Conservation (phyloP, 31 red algal species). For the Odonthalia washingtoniensis region DNA sequence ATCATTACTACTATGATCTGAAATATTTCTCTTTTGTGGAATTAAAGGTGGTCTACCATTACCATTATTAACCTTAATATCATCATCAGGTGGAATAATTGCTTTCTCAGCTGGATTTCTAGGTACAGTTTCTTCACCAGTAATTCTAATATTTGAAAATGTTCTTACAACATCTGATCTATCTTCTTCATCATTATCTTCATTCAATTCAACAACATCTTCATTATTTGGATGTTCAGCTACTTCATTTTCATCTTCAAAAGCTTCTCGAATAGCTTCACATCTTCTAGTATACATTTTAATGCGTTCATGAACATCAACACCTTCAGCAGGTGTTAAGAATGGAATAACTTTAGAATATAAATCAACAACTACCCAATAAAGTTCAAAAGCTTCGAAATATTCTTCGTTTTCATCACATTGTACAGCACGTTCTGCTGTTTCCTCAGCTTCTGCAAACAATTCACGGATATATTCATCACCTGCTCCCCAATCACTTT, state of each 20-base stretch:
- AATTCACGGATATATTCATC: constrained; percentile 72
- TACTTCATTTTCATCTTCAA: constrained; percentile 72
- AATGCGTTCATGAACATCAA: constrained; percentile 78
- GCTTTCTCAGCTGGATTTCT: not conserved
- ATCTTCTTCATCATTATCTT: no score
- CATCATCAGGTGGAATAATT: no score
- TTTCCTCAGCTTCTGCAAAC: constrained; percentile 70
- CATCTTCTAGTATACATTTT: no score
- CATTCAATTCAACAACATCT: not conserved
- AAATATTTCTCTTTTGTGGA: no score
- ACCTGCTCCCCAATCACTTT: no score
- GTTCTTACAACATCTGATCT: no score
- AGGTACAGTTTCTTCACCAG: not conserved
- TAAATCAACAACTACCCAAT: constrained; percentile 76
- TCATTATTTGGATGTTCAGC: constrained; percentile 11
- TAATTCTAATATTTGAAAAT: not conserved
- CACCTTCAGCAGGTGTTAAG: constrained; percentile 68
- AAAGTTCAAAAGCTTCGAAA: constrained; percentile 76
- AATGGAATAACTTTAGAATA: constrained; percentile 82
- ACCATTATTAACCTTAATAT: no score
- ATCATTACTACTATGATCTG: no score
- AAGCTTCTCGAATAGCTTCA: constrained; percentile 73
- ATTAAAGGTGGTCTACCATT: no score
- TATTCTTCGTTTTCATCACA: constrained; percentile 84
- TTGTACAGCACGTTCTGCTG: constrained; percentile 71